These are phyloP conservation scores for Leptographium procerum DNA, from an alignment of 2,329 filamentous ascomycete species.

Conservation along the genomic window DNA sequence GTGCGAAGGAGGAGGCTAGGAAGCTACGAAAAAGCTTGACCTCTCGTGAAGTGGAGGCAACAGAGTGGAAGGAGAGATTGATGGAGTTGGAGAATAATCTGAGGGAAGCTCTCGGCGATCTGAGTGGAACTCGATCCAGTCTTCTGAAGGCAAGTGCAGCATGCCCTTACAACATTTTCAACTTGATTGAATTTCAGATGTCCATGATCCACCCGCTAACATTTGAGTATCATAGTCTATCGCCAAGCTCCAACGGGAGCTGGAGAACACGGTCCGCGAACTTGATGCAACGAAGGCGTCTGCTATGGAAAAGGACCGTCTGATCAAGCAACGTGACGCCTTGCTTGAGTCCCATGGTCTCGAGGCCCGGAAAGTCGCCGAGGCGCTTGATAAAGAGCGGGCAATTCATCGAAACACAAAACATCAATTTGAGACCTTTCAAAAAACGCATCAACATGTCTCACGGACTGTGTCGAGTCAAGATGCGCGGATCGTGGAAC, in stretches of 20 bases:
- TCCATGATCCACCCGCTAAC: background rate
- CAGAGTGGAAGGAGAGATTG: slow-evolving; percentile 81
- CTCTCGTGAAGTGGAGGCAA: slow-evolving; percentile 75
- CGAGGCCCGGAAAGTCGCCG: slow-evolving; percentile 72
- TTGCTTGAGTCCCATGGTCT: slow-evolving; percentile 81
- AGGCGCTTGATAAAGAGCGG: slow-evolving; percentile 85
- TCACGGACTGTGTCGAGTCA: slow-evolving; percentile 77
- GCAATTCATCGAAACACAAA: slow-evolving; percentile 76
- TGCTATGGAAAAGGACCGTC: slow-evolving; percentile 78
- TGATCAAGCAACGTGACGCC: slow-evolving; percentile 80
- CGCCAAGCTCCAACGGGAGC: slow-evolving; percentile 74
- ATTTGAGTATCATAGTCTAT: slow-evolving; percentile 46
- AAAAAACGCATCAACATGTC: slow-evolving; percentile 78
- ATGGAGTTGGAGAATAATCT: slow-evolving; percentile 84
- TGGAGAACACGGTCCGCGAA: slow-evolving; percentile 73
- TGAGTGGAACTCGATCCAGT: slow-evolving; percentile 74
- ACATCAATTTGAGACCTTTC: slow-evolving; percentile 75
- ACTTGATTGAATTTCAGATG: background rate
- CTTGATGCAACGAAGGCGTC: slow-evolving; percentile 68
- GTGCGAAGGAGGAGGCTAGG: slow-evolving; percentile 75
- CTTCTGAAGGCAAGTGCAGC: slow-evolving; percentile 56
- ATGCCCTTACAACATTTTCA: background rate
- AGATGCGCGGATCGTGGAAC: slow-evolving; percentile 72
- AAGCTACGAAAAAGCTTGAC: slow-evolving; percentile 73
- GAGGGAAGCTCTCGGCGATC: slow-evolving; percentile 74